Conservation (phyloP, 495 filamentous ascomycete species). For the Hypoxylon crocopeplum region DNA sequence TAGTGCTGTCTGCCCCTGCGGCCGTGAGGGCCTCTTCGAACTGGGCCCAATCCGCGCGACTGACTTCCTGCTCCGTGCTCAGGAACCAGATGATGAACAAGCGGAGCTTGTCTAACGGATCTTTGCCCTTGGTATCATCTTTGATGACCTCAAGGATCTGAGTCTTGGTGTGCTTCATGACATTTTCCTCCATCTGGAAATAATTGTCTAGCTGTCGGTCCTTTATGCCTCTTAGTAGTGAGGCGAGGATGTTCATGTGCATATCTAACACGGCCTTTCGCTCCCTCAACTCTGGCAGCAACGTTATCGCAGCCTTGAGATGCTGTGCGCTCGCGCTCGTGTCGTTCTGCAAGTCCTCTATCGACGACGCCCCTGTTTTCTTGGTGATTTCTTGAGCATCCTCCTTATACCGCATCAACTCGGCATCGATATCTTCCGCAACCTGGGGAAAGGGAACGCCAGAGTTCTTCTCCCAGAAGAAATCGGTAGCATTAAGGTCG, state of each 20-base stretch:
- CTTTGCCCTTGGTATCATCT: constrained; percentile 78
- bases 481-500: constrained; percentile 88
- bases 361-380: constrained; percentile 89
- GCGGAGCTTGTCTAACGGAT: constrained; percentile 86
- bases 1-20: constrained; percentile 73
- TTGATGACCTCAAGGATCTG: constrained; percentile 90
- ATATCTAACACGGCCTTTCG: constrained; percentile 92
- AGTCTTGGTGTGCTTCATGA: constrained; percentile 88
- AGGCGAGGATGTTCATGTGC: constrained; percentile 98
- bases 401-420: constrained; percentile 92
- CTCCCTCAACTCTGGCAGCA: constrained; percentile 89
- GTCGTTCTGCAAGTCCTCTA: constrained; percentile 93
- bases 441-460: constrained; percentile 93
- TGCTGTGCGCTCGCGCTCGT: constrained; percentile 88
- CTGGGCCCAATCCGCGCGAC: constrained; percentile 78
- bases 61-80: constrained; percentile 90
- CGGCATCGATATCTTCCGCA: constrained; percentile 92
- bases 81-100: constrained; percentile 98
- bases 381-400: constrained; percentile 93
- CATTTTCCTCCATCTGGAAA: constrained; percentile 93
- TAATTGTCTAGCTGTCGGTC: constrained; percentile 94
- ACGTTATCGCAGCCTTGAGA: constrained; percentile 92
- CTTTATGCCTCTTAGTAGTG: constrained; percentile 86
- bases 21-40: constrained; percentile 86
- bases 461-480: constrained; percentile 98